These are phyloP conservation scores for Pneumocystis oryctolagi DNA, from an alignment of 1,139 yeast species.

Conservation along the genomic window DNA sequence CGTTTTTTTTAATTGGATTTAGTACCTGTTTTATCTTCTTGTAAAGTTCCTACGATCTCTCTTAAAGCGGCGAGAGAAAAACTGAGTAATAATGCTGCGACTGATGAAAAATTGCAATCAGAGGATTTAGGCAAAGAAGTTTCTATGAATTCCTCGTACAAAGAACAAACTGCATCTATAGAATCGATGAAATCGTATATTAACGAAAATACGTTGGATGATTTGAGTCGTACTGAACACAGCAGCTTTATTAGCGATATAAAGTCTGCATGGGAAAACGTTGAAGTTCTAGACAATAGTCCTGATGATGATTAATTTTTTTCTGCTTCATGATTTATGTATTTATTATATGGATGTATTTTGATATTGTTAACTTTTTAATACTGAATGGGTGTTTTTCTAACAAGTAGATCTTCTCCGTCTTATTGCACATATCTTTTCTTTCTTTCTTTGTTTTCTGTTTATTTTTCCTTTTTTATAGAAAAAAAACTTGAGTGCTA, in stretches of 20 bases:
- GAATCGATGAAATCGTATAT: not conserved
- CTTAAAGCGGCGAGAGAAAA: conserved; percentile 66
- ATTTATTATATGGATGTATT: not conserved
- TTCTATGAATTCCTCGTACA: not conserved
- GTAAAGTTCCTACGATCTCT: conserved; percentile 86
- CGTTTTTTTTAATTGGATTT: conserved; percentile 20
- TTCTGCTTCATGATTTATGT: not conserved
- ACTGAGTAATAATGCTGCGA: not conserved
- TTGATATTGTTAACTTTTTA: not conserved
- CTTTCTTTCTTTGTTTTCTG: not conserved
- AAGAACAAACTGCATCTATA: not conserved
- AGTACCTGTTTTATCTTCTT: conserved; percentile 86
- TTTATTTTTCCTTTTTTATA: too few species aligned
- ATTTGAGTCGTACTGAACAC: not conserved
- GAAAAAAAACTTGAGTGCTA: too few species aligned
- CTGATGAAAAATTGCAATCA: not conserved
- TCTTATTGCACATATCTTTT: too few species aligned
- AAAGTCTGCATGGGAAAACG: not conserved
- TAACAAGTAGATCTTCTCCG: not conserved
- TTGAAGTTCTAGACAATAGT: not conserved
- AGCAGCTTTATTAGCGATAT: not conserved
- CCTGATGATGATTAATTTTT: not conserved
- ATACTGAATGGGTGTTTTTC: not conserved
- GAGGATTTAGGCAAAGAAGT: not conserved
- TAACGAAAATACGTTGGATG: not conserved